Percentiles rank a stretch among this genome's conserved stretches.
Conservation (phyloP, 352 stramenopile genomes). For the Phytophthora tentaculata region DNA sequence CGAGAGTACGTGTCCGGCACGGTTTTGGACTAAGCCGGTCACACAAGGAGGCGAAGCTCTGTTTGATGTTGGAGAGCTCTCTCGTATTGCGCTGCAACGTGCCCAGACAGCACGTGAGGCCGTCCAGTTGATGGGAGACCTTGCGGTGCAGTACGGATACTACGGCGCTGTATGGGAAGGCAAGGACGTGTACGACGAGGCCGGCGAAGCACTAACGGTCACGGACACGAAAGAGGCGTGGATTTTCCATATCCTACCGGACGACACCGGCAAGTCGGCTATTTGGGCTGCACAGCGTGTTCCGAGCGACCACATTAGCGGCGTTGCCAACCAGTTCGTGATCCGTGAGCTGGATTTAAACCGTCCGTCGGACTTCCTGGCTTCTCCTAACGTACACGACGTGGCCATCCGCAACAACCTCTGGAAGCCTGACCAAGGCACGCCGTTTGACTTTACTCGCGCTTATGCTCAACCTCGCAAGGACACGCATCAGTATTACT, state of each 20-base stretch:
- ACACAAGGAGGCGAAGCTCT: slow-evolving; percentile 83
- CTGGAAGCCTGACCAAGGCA: slow-evolving; percentile 63
- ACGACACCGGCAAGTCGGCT: slow-evolving; percentile 92
- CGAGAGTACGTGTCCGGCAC: slow-evolving; percentile 80
- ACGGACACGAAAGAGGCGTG: slow-evolving; percentile 92
- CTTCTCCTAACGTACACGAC: slow-evolving; percentile 86
- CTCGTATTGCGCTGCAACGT: slow-evolving; percentile 90
- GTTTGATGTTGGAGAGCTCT: slow-evolving; percentile 89
- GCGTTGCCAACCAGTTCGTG: slow-evolving; percentile 95
- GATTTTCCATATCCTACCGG: slow-evolving; percentile 96
- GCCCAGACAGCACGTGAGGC: slow-evolving; percentile 78
- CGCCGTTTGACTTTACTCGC: slow-evolving; percentile 90
- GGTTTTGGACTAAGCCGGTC: slow-evolving; percentile 66
- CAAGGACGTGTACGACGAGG: slow-evolving; percentile 63
- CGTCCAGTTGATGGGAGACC: slow-evolving; percentile 93
- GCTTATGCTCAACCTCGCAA: slow-evolving; percentile 80
- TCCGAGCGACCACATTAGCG: slow-evolving; percentile 82
- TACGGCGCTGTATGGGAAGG: slow-evolving; percentile 91
- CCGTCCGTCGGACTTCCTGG: slow-evolving; percentile 87
- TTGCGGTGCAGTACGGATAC: slow-evolving; percentile 93
- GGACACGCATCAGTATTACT: slow-evolving; percentile 78
- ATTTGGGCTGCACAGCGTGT: slow-evolving; percentile 95
- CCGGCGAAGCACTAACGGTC: slow-evolving; percentile 91
- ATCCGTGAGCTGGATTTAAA: slow-evolving; percentile 89
- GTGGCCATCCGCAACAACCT: slow-evolving; percentile 87